These are phyloP conservation scores for Allantophomopsis cytisporea DNA, from an alignment of 2,329 filamentous ascomycete species.

Conservation along the genomic window DNA sequence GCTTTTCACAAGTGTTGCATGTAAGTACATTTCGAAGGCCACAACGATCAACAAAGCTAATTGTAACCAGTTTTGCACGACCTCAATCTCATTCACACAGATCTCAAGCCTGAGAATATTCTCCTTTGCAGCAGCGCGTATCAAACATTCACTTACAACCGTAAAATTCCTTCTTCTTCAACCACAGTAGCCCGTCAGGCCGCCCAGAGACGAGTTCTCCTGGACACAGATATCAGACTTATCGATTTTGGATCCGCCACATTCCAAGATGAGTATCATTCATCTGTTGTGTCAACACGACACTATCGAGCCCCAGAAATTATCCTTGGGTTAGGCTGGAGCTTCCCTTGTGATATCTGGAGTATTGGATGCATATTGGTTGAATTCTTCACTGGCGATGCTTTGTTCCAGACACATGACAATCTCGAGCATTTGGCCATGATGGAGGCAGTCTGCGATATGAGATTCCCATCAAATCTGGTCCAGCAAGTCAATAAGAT, in stretches of 20 bases:
- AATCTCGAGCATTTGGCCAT: constrained; percentile 63
- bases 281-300: constrained; percentile 55
- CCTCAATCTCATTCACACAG: constrained; percentile 90
- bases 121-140: constrained; percentile 51
- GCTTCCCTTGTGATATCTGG: constrained; percentile 61
- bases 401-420: constrained; percentile 59
- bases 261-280: constrained; percentile 62
- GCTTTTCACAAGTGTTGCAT: constrained; percentile 94
- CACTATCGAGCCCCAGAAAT: constrained; percentile 61
- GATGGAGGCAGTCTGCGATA: constrained; percentile 57
- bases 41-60: constrained; percentile 1
- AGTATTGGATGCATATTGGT: constrained; percentile 62
- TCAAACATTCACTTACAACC: constrained; percentile 59
- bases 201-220: constrained; percentile 47
- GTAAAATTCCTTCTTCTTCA: constrained; percentile 55
- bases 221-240: constrained; percentile 56
- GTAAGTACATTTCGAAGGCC: constrained; percentile 40
- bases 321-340: constrained; percentile 58
- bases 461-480: constrained; percentile 42
- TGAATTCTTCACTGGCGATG: constrained; percentile 59
- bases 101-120: constrained; percentile 60
- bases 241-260: constrained; percentile 63
- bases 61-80: constrained; percentile 68
- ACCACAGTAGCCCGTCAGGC: constrained; percentile 44
- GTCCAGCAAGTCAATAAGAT: constrained; percentile 43